Evolutionary conservation across 2,329 filamentous ascomycete genomes (phyloP).

Genomic region (Hysterium pulicare): DNA sequence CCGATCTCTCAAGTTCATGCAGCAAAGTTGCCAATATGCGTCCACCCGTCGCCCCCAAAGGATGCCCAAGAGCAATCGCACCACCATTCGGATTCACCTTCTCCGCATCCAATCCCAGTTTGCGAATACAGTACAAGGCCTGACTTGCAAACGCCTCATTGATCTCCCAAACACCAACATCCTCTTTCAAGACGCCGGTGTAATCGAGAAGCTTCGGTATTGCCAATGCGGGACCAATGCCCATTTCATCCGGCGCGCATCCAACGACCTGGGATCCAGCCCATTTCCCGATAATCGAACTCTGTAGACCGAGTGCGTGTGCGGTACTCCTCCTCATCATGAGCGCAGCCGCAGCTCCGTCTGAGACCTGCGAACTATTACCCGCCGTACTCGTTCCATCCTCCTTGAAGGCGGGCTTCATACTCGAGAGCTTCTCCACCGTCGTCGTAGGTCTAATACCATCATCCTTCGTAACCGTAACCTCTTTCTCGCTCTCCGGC

Average conservation of each 20-base stretch:
- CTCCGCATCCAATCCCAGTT: constrained; percentile 64
- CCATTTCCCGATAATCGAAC: constrained; percentile 76
- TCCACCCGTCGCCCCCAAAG: constrained; percentile 82
- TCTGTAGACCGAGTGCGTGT: constrained; percentile 64
- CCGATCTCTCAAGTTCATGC: constrained; percentile 62
- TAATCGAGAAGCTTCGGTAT: constrained; percentile 76
- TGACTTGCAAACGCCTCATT: constrained; percentile 75
- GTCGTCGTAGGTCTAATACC: constrained; percentile 70
- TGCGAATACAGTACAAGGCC: constrained; percentile 67
- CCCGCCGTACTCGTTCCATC: constrained; percentile 79
- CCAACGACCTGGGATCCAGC: constrained; percentile 72
- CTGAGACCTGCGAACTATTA: constrained; percentile 80
- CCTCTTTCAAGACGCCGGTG: constrained; percentile 62
- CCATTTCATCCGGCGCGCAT: constrained; percentile 89
- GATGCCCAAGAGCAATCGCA: constrained; percentile 91
- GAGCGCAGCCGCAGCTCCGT: constrained; percentile 79
- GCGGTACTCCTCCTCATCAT: constrained; percentile 84
- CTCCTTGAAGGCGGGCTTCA: constrained; percentile 81
- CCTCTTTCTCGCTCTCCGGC: constrained; percentile 48
- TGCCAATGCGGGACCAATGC: constrained; percentile 79
- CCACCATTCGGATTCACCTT: constrained; percentile 90
- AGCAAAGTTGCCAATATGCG: constrained; percentile 75
- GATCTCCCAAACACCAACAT: constrained; percentile 87
- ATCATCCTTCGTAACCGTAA: constrained; percentile 76
- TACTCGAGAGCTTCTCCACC: constrained; percentile 66